phyloP scores from a whole-genome alignment of 108 stramenopile species.

The Aurantiochytrium sp. region DNA sequence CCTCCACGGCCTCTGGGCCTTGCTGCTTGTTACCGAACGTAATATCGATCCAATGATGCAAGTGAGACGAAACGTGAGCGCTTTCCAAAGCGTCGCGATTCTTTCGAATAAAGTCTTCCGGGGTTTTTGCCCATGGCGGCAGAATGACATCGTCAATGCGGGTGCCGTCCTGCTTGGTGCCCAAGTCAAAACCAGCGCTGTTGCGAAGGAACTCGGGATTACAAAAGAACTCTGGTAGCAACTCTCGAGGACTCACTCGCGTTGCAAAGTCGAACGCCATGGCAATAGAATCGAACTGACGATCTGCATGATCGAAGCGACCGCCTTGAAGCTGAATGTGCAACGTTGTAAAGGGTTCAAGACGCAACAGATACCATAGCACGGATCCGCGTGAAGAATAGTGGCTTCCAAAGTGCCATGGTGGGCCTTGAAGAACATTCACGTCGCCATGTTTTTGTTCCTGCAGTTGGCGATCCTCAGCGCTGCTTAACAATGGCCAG shows the following conservation, averaged over 20 bases:
- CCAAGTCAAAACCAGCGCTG: slow-evolving; percentile 75
- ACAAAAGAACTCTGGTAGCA: slow-evolving; percentile 96
- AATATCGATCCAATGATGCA: slow-evolving; percentile 47
- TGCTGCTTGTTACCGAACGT: slow-evolving; percentile 37
- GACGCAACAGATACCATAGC: slow-evolving; percentile 69
- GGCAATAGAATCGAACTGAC: slow-evolving; percentile 71
- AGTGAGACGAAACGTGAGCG: neutral
- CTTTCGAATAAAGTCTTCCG: slow-evolving; percentile 32
- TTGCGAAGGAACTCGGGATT: slow-evolving; percentile 84
- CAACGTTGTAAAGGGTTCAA: slow-evolving; percentile 82
- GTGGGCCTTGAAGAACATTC: slow-evolving; percentile 28
- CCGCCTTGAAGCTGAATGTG: slow-evolving; percentile 81
- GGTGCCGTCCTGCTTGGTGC: slow-evolving; percentile 66
- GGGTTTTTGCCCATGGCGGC: slow-evolving; percentile 84
- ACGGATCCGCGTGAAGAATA: slow-evolving; percentile 87
- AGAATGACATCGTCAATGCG: slow-evolving; percentile 75
- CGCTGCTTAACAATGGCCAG: neutral
- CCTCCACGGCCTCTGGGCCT: slow-evolving; percentile 12
- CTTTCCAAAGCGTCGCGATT: slow-evolving; percentile 31
- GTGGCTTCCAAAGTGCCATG: slow-evolving; percentile 79
- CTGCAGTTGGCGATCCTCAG: neutral
- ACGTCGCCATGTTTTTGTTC: slow-evolving; percentile 24
- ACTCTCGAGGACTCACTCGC: slow-evolving; percentile 59
- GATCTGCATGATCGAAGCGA: slow-evolving; percentile 87
- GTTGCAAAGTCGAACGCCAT: slow-evolving; percentile 38